Conservation (phyloP, 352 stramenopile species). For the Saprolegnia parasitica region DNA sequence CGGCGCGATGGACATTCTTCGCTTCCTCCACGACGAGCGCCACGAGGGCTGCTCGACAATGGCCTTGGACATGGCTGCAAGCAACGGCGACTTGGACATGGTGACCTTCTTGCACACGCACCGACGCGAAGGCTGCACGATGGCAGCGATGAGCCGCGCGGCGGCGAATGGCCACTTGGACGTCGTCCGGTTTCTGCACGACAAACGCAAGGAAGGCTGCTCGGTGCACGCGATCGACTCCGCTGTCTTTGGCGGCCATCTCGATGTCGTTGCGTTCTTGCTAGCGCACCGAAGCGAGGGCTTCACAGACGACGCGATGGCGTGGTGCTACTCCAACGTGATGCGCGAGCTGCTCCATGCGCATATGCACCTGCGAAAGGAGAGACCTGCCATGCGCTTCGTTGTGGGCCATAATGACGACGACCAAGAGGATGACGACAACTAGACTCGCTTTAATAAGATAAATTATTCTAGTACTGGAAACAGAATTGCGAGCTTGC, state of each 20-base stretch:
- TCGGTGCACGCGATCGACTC: conserved; percentile 27
- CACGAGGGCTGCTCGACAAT: neutral
- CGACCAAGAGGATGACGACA: no score
- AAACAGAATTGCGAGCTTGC: no score
- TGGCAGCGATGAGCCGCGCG: conserved; percentile 21
- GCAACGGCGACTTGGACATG: no score
- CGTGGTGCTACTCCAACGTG: neutral
- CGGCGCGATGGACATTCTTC: conserved; percentile 10
- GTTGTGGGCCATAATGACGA: no score
- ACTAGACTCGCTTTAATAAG: no score
- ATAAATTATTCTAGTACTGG: no score
- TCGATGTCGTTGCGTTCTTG: conserved; percentile 31
- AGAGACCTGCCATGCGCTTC: no score
- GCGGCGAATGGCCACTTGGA: conserved; percentile 14
- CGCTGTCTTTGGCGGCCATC: conserved; percentile 31
- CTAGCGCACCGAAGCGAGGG: conserved; percentile 27
- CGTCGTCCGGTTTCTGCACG: conserved; percentile 29
- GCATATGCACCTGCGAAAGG: no score
- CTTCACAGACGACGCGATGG: conserved; percentile 22
- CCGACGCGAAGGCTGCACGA: conserved; percentile 13
- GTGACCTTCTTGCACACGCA: no score
- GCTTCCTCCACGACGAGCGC: conserved; percentile 17
- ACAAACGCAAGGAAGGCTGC: neutral
- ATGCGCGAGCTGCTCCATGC: no score
- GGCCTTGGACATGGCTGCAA: no score